Base-by-base conservation (phyloP, 805 yeast genomes). In the Cyberlindnera xishuangbannaensis region DNA sequence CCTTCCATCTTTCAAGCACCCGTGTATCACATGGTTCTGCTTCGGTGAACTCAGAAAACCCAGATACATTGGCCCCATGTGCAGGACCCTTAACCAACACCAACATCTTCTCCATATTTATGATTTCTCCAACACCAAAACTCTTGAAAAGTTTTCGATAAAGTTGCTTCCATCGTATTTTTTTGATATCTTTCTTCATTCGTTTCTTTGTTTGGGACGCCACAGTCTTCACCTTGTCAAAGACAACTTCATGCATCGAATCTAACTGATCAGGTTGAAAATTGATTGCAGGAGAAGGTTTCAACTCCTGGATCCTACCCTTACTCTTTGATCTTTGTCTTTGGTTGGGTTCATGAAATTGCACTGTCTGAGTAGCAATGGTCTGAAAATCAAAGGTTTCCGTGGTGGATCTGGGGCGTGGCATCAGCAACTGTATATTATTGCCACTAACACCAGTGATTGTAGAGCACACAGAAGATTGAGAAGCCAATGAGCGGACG, bases 1-100 rank as follows among this genome's bases (percentile, higher is more conserved):
- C 96, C 40, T 69, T 74, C 92, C 96, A 86, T 30, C 86, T 59
- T 37, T 83, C 88, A 8, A 66, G 40, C 1, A 83, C 67, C 33
- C 80, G 58, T 1, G 83, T 65, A 25, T 73, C 74, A 17, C 65
- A 62, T 1, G 67, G 60, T 36, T 73, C 77, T 8, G 57, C 51
- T 39, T 78, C 85, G 11, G 68, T 63, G 38, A 70, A 67, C 2
- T 15, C 40, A 5, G 63, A 55, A 10, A 65, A 50, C 2, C 43
- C 37, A 6, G 39, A 17, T 4, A 35, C 39, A n/a, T 51, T 48
- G 6, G 44, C 27, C 1, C 65, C 49, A 5, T 18, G 17, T 11
- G 33, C 27, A 5, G 33, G 37, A 7, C 49, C 38, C 48, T 76
- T 78, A 13, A 77, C 69, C 59, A 77, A 60, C 0, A 84, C 84